Conservation (phyloP, 1,284 basidiomycete species). For the Filobasidium uniguttulatum region DNA sequence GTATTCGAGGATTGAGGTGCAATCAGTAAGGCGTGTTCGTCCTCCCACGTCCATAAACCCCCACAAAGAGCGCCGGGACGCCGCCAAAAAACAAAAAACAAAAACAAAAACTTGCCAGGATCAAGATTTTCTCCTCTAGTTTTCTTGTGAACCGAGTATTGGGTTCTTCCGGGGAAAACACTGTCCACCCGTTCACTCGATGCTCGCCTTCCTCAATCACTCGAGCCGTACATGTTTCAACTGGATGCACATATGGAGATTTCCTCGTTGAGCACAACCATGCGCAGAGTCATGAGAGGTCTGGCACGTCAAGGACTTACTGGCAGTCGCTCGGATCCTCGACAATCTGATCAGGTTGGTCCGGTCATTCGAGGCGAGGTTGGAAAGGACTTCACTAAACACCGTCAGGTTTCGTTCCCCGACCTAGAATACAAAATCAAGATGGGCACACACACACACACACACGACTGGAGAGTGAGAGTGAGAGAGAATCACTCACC, state of each 20-base stretch:
- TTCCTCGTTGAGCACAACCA: background rate
- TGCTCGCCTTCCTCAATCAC: slow-evolving; percentile 70
- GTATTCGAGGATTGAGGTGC: slow-evolving; percentile 7
- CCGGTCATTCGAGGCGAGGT: slow-evolving; percentile 74
- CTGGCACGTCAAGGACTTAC: slow-evolving; percentile 27
- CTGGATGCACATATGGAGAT: slow-evolving; percentile 18
- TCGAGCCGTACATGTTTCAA: slow-evolving; percentile 68
- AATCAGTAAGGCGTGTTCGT: background rate
- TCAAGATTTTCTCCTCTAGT: slow-evolving; percentile 83
- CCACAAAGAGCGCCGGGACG: background rate
- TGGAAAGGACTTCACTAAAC: slow-evolving; percentile 80
- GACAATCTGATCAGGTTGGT: slow-evolving; percentile 73
- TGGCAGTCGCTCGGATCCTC: slow-evolving; percentile 73
- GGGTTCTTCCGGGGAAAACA: slow-evolving; percentile 68
- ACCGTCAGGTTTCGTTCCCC: slow-evolving; percentile 71
- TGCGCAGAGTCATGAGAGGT: background rate
- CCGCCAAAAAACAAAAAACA: too few relatives aligned
- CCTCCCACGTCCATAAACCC: background rate
- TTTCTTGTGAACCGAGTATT: slow-evolving; percentile 57
- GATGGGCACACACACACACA: too few relatives aligned
- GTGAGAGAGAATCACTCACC: slow-evolving; percentile 37
- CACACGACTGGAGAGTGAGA: too few relatives aligned
- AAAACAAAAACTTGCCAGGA: slow-evolving; percentile 62
- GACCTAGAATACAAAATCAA: slow-evolving; percentile 11
- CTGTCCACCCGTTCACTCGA: slow-evolving; percentile 74